These are phyloP conservation scores for Madurella fahalii DNA, from an alignment of 2,329 filamentous ascomycete species.

Conservation along the genomic window DNA sequence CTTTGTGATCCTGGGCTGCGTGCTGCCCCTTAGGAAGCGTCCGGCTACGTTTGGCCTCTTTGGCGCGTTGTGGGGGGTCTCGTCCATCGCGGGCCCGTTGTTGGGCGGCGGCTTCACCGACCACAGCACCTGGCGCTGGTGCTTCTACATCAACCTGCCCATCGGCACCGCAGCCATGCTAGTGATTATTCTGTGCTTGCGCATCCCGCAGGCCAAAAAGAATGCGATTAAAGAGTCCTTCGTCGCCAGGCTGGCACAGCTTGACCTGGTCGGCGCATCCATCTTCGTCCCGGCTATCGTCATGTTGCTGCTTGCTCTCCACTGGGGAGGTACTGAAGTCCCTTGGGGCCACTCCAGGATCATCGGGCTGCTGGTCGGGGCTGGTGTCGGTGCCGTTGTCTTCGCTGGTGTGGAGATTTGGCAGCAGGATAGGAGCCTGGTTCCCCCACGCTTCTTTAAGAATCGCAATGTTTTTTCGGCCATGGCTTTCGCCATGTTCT, in stretches of 20 bases:
- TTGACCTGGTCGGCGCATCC: constrained; percentile 45
- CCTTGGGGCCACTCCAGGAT: constrained; percentile 46
- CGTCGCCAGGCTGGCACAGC: constrained; percentile 36
- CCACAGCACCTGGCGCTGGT: constrained; percentile 47
- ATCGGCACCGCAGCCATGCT: constrained; percentile 18
- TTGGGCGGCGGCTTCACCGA: constrained; percentile 48
- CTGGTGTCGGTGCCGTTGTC: constrained; percentile 39
- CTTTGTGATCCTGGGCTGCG: constrained; percentile 43
- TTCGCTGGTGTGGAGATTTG: constrained; percentile 44
- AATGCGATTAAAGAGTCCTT: constrained; percentile 16
- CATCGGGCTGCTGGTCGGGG: constrained; percentile 46
- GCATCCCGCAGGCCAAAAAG: constrained; percentile 22
- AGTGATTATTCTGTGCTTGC: constrained; percentile 17
- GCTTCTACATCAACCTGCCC: constrained; percentile 39
- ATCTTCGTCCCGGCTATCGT: constrained; percentile 48
- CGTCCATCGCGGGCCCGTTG: constrained; percentile 43
- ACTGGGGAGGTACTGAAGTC: constrained; percentile 50
- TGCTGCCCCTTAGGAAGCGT: constrained; percentile 50
- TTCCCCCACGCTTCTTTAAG: constrained; percentile 44
- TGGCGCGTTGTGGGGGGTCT: constrained; percentile 53
- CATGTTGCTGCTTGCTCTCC: constrained; percentile 49
- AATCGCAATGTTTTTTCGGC: constrained; percentile 37
- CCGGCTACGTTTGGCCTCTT: constrained; percentile 52
- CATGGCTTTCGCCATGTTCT: constrained; percentile 39
- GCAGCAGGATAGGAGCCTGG: constrained; percentile 41